Evolutionary conservation across 163 green algal species (phyloP).

Genomic region (Coccomyxa subellipsoidea): DNA sequence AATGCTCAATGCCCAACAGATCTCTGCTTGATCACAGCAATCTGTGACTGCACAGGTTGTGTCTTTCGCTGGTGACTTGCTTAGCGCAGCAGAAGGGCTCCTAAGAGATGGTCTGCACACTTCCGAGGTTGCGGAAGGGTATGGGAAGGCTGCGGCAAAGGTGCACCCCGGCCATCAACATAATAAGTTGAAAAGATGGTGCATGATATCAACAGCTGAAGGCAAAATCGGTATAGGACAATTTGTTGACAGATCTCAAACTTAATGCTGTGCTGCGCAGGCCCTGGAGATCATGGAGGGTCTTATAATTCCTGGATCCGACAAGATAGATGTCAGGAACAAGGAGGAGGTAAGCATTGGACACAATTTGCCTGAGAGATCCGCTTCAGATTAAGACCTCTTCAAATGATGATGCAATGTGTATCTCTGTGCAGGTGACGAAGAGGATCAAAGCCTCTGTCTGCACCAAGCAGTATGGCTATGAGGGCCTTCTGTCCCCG

Average conservation of each 20-base stretch:
- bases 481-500: constrained; percentile 80
- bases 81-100: constrained; percentile 84
- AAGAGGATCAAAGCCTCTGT: constrained; percentile 76
- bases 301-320: constrained; percentile 72
- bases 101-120: constrained; percentile 91
- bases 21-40: background rate
- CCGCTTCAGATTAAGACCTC: no score
- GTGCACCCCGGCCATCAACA: no score
- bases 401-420: background rate
- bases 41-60: constrained; percentile 64
- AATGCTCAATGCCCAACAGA: background rate
- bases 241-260: no score
- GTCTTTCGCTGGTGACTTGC: constrained; percentile 90
- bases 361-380: background rate
- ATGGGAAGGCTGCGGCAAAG: constrained; percentile 70
- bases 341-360: constrained; percentile 45
- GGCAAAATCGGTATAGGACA: no score
- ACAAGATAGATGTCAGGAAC: constrained; percentile 77
- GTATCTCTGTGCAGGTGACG: constrained; percentile 52
- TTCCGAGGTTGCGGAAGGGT: constrained; percentile 93
- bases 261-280: constrained; percentile 47
- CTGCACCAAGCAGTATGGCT: constrained; percentile 86
- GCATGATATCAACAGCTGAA: background rate
- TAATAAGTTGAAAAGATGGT: no score
- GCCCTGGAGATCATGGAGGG: constrained; percentile 83